A percentile compares a stretch with the other conserved stretches of the same genome.
phyloP scores from a whole-genome alignment of 2,329 filamentous ascomycete species.

The Dendrostoma leiphaemia region DNA sequence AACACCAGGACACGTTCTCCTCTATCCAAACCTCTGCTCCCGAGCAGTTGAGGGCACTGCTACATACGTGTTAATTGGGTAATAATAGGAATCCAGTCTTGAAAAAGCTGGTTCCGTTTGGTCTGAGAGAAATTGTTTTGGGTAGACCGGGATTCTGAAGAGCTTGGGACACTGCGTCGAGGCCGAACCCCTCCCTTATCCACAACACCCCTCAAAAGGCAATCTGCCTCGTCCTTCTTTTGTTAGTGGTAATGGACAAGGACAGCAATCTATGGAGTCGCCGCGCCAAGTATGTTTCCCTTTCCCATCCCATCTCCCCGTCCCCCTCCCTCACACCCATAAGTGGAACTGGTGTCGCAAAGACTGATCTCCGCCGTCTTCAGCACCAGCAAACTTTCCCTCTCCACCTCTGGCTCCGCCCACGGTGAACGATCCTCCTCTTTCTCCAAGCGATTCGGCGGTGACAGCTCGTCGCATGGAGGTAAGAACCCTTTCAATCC shows the following conservation, averaged over 20 bases:
- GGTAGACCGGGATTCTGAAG: slow-evolving; percentile 8
- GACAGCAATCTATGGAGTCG: slow-evolving; percentile 70
- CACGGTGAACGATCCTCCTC: slow-evolving; percentile 58
- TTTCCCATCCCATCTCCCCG: slow-evolving; percentile 10
- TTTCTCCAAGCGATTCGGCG: slow-evolving; percentile 72
- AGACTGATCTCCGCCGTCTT: slow-evolving; percentile 21
- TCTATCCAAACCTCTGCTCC: background rate
- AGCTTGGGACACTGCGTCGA: slow-evolving; percentile 13
- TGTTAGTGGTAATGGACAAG: slow-evolving; percentile 51
- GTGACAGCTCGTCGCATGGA: slow-evolving; percentile 70
- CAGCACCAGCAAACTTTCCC: slow-evolving; percentile 86
- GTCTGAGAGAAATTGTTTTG: background rate
- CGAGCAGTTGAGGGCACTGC: background rate
- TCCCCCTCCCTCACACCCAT: background rate
- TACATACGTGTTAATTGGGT: background rate
- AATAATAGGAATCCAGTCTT: background rate
- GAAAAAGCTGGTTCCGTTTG: slow-evolving; percentile 1
- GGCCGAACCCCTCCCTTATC: slow-evolving; percentile 2
- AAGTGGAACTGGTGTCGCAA: background rate
- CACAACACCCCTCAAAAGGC: slow-evolving; percentile 7
- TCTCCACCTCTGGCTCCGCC: slow-evolving; percentile 67
- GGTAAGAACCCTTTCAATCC: slow-evolving; percentile 77
- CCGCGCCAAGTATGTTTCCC: slow-evolving; percentile 69
- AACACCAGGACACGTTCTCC: background rate
- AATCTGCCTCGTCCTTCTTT: slow-evolving; percentile 18